A percentile compares a stretch with the other conserved stretches of the same genome.
These are phyloP conservation scores for Alternaria rosae DNA, from an alignment of 2,329 filamentous ascomycete genomes.

Conservation along the genomic window DNA sequence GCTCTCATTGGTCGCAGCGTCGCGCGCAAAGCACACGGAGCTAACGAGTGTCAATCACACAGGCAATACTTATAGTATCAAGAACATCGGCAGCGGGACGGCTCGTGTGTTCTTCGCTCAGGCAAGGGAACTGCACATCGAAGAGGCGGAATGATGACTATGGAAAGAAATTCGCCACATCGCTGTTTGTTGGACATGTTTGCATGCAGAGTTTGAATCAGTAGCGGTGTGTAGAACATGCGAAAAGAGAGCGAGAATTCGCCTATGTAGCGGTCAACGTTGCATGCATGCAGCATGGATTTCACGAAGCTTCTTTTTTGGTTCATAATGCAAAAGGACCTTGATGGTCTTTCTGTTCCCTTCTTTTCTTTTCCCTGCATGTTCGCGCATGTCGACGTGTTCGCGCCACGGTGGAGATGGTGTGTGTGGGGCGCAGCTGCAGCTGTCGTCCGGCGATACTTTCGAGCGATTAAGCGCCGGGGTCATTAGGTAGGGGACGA, in stretches of 20 bases:
- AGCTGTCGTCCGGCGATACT: background rate
- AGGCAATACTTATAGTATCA: conserved; percentile 95
- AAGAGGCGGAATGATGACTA: conserved; percentile 19
- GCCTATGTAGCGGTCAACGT: background rate
- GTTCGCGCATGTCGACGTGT: conserved; percentile 4
- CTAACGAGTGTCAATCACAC: conserved; percentile 7
- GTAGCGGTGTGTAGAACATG: background rate
- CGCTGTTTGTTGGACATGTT: no score
- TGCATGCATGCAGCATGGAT: background rate
- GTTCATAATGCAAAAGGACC: background rate
- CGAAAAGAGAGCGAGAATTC: background rate
- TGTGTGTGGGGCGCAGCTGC: conserved; percentile 10
- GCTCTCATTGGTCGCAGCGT: background rate
- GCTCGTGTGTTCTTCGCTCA: conserved; percentile 93
- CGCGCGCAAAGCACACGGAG: conserved; percentile 12
- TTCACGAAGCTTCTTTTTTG: background rate
- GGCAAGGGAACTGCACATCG: conserved; percentile 66
- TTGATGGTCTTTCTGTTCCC: background rate
- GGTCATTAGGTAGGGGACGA: background rate
- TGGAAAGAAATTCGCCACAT: no score
- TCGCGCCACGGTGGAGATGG: conserved; percentile 5
- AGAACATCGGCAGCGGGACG: conserved; percentile 75
- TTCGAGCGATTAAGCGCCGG: background rate
- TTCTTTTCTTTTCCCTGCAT: background rate
- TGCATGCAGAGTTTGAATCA: background rate